Evolutionary conservation across 2,329 filamentous ascomycete genomes (phyloP).

Genomic region (Juglanconis sp.): DNA sequence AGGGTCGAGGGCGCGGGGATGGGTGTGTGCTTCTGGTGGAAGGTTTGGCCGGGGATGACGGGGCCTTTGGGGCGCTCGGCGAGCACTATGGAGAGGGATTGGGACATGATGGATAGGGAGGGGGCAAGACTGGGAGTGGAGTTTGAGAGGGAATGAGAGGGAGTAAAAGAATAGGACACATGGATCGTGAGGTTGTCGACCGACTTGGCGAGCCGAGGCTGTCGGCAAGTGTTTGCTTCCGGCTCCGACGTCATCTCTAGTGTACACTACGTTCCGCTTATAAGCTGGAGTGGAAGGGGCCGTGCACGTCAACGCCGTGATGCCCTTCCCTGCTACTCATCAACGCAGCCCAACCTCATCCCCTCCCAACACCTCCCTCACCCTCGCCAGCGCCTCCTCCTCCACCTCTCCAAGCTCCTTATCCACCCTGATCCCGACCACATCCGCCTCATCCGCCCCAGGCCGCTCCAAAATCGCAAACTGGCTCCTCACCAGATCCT

Average conservation of each 20-base stretch:
- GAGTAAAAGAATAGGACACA: neutral
- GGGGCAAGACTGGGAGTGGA: neutral
- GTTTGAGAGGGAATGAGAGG: neutral
- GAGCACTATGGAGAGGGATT: constrained; percentile 40
- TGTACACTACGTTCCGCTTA: neutral
- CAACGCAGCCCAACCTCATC: neutral
- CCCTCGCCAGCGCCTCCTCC: constrained; percentile 34
- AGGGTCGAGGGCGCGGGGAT: constrained; percentile 44
- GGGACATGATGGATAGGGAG: neutral
- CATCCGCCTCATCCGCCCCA: constrained; percentile 43
- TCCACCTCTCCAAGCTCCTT: constrained; percentile 42
- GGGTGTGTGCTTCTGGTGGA: constrained; percentile 49
- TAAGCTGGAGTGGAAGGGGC: neutral
- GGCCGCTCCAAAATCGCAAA: constrained; percentile 66
- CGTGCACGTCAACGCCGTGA: too few species aligned
- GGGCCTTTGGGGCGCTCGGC: constrained; percentile 58
- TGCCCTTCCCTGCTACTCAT: neutral
- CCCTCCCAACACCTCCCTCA: constrained; percentile 18
- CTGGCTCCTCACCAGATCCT: constrained; percentile 70
- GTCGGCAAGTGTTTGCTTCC: neutral
- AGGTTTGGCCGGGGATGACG: constrained; percentile 65
- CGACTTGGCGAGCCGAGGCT: constrained; percentile 5
- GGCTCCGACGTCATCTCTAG: neutral
- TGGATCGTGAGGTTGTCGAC: neutral
- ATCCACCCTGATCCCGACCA: constrained; percentile 50